Evolutionary conservation across 768 basidiomycete species (phyloP).

Genomic region (Auricularia heimuer): DNA sequence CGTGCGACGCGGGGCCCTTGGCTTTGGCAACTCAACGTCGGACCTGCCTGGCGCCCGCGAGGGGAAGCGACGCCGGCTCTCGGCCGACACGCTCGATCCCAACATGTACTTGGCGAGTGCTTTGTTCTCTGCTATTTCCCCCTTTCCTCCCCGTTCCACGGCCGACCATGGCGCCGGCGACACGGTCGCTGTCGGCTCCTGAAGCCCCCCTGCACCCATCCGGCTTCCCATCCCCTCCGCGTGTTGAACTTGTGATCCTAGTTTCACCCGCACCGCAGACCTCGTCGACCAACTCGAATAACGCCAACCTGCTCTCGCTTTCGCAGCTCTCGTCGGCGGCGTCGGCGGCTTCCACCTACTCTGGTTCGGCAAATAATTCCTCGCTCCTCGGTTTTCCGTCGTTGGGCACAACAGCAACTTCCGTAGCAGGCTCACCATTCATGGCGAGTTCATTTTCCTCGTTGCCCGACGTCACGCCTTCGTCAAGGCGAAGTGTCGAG

Average conservation of each 20-base stretch:
- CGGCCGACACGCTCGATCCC: slow-evolving; percentile 22
- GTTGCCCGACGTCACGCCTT: not conserved
- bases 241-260: slow-evolving; percentile 1
- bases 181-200: not conserved
- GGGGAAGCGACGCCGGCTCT: slow-evolving; percentile 47
- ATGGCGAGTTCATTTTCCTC: not conserved
- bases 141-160: not conserved
- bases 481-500: not conserved
- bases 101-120: slow-evolving; percentile 85
- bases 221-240: not conserved
- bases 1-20: slow-evolving; percentile 39
- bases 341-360: not conserved
- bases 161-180: not conserved
- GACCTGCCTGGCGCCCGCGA: slow-evolving; percentile 61
- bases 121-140: slow-evolving; percentile 27
- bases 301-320: not conserved
- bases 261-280: not conserved
- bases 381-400: not conserved
- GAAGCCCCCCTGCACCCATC: not conserved
- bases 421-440: not conserved
- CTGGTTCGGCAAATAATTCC: not conserved
- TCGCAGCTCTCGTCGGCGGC: not conserved
- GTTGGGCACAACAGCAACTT: not conserved
- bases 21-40: slow-evolving; percentile 17
- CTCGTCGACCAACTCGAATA: not conserved